Percentiles rank a stretch among this genome's conserved stretches.
Evolutionary conservation across 768 basidiomycete species (phyloP).

Genomic region (Daedaleopsis sinensis): DNA sequence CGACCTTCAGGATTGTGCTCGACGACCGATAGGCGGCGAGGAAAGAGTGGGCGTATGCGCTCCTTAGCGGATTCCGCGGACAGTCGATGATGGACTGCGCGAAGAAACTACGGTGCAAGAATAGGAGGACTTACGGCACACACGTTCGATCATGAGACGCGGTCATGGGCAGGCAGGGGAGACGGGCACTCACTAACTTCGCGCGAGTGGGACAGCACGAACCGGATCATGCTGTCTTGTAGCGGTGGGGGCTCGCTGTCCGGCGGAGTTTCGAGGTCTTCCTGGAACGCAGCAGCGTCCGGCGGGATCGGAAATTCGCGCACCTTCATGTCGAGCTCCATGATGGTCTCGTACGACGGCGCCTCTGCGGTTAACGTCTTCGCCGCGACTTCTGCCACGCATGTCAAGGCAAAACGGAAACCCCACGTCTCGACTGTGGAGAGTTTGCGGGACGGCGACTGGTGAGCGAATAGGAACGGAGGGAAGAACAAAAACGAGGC

Average conservation of each 20-base stretch:
- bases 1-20: constrained; percentile 61
- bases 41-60: constrained; percentile 73
- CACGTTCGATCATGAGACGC: constrained; percentile 24
- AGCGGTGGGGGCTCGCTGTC: constrained; percentile 26
- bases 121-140: constrained; percentile 51
- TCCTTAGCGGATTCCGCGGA: constrained; percentile 67
- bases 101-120: constrained; percentile 73
- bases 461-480: not conserved
- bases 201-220: constrained; percentile 42
- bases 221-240: constrained; percentile 41
- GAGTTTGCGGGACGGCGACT: constrained; percentile 1
- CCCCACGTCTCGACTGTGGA: constrained; percentile 59
- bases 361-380: constrained; percentile 66
- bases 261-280: constrained; percentile 24
- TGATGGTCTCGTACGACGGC: constrained; percentile 64
- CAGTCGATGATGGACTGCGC: constrained; percentile 71
- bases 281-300: constrained; percentile 43
- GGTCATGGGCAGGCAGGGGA: constrained; percentile 37
- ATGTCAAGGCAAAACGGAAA: constrained; percentile 66
- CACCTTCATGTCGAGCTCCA: constrained; percentile 71
- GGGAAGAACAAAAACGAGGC: not conserved
- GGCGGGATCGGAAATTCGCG: constrained; percentile 61
- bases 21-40: constrained; percentile 71
- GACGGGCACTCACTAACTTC: constrained; percentile 53
- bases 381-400: constrained; percentile 63